phyloP scores from a whole-genome alignment of 345 rosid genomes.

The Populus euphratica region DNA sequence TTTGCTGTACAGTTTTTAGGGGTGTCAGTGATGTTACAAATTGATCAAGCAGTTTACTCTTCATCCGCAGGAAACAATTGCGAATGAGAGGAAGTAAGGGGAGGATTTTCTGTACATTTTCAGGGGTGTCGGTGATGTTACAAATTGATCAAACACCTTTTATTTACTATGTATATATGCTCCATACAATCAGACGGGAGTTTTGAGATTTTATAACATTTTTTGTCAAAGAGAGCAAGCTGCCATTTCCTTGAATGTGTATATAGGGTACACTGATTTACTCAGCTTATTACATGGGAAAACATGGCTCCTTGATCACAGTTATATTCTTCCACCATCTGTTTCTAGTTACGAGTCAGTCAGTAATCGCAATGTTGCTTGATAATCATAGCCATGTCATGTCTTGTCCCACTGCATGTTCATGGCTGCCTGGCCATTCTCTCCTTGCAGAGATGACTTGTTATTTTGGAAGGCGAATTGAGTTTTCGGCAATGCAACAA shows the following conservation, averaged over 20 bases:
- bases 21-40: neutral
- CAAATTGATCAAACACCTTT: neutral
- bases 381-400: neutral
- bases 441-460: neutral
- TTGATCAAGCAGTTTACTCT: neutral
- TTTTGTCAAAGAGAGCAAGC: neutral
- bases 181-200: neutral
- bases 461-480: neutral
- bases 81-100: neutral
- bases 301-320: neutral
- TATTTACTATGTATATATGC: neutral
- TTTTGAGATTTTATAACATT: neutral
- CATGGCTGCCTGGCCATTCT: neutral
- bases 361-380: neutral
- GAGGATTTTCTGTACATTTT: neutral
- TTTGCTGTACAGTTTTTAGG: neutral
- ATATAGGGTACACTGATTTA: neutral
- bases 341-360: neutral
- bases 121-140: neutral
- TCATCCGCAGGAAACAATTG: neutral
- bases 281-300: neutral
- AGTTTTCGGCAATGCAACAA: neutral
- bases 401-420: neutral
- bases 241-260: neutral
- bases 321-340: neutral